Conservation (phyloP, 2,329 filamentous ascomycete species). For the Colletotrichum sp. region DNA sequence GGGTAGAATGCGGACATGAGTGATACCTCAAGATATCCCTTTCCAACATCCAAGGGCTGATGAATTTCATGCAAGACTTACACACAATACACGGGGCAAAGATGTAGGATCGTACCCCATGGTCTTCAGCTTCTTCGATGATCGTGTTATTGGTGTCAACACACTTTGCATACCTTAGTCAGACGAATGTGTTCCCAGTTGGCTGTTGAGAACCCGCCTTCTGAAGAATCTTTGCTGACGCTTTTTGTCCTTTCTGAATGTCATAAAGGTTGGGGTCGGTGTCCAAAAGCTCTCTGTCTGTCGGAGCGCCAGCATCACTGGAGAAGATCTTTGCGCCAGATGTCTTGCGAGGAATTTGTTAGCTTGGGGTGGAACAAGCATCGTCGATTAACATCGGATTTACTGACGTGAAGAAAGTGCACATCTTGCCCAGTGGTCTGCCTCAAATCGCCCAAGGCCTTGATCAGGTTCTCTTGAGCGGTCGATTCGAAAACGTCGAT, state of each 20-base stretch:
- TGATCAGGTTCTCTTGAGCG: not conserved
- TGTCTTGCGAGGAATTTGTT: not conserved
- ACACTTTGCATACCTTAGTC: not conserved
- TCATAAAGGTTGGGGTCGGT: not conserved
- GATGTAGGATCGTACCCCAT: not conserved
- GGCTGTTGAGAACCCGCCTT: not conserved
- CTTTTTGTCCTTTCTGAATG: not conserved
- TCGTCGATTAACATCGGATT: not conserved
- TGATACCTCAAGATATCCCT: rapidly evolving
- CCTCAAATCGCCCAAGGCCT: not conserved
- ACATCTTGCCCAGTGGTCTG: not conserved
- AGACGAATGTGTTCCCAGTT: rapidly evolving
- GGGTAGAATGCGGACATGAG: not conserved
- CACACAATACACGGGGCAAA: not conserved
- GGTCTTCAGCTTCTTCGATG: not conserved
- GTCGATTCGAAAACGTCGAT: not conserved
- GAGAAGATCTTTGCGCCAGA: not conserved
- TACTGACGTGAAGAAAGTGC: not conserved
- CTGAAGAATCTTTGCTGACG: rapidly evolving
- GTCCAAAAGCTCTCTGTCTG: not conserved
- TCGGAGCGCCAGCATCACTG: not conserved
- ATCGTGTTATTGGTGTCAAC: not conserved
- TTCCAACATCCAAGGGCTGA: rapidly evolving
- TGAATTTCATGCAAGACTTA: not conserved
- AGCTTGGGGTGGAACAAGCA: not conserved